These are phyloP conservation scores for Phytophthora quininea DNA, from an alignment of 352 stramenopile genomes.

Conservation along the genomic window DNA sequence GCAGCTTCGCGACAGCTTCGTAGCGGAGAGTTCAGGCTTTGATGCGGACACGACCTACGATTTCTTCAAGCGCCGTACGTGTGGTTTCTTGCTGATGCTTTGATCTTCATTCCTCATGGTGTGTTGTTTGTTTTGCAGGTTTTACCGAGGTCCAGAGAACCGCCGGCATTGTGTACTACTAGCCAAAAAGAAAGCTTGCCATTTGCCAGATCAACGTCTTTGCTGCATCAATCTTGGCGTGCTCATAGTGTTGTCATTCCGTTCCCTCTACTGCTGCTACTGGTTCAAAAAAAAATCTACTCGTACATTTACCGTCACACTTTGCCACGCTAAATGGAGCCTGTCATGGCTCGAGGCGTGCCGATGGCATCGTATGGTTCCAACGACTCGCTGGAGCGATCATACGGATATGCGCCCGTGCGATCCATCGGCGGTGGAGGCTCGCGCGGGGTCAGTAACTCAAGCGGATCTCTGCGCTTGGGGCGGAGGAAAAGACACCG, in stretches of 20 bases:
- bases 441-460: slow-evolving; percentile 27
- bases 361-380: slow-evolving; percentile 34
- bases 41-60: slow-evolving; percentile 61
- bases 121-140: slow-evolving; percentile 12
- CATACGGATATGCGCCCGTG: slow-evolving; percentile 30
- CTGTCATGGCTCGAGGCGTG: slow-evolving; percentile 31
- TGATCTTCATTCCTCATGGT: slow-evolving; percentile 1
- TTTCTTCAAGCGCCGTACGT: slow-evolving; percentile 79
- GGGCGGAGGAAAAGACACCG: slow-evolving; percentile 41
- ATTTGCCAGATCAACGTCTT: slow-evolving; percentile 20
- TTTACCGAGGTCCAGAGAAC: slow-evolving; percentile 37
- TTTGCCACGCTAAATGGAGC: slow-evolving; percentile 17
- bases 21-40: slow-evolving; percentile 53
- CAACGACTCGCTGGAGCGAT: slow-evolving; percentile 23
- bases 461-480: slow-evolving; percentile 28
- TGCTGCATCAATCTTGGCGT: slow-evolving; percentile 1
- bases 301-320: slow-evolving; percentile 13
- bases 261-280: slow-evolving; percentile 4
- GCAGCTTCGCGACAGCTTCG: slow-evolving; percentile 55
- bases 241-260: slow-evolving; percentile 19
- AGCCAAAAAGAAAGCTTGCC: slow-evolving; percentile 23
- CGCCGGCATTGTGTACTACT: slow-evolving; percentile 38
- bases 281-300: slow-evolving; percentile 26
- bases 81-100: neutral
- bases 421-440: slow-evolving; percentile 26